Evolutionary conservation across 2,329 filamentous ascomycete species (phyloP), one percentile per base, ranked within the genome.

Genomic region (Myriosclerotinia duriaeana): DNA sequence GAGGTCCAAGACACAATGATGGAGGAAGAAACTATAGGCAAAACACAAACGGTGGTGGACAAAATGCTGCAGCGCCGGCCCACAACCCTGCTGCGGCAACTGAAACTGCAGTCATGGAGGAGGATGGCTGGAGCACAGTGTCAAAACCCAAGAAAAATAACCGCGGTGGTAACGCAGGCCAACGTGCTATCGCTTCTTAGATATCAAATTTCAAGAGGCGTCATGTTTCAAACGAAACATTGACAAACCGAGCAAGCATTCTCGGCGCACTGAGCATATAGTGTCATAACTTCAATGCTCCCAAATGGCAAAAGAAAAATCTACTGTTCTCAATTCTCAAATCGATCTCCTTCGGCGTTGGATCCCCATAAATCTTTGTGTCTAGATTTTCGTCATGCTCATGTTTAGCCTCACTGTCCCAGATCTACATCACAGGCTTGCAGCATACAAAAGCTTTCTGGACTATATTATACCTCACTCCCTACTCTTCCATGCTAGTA

Each of bases 71-170:
- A 66, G 75, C 79, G 14, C 73, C 80, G 67, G 74, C 76, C 52
- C 72, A 78, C 78, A 70, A 74, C 67, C 65, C 75, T 64, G 65
- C 78, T 74, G 73, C 78, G 73, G 68, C 71, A 36, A 71, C 72
- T 76, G 69, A 74, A 60, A 66, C 78, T 46, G 78, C 79, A 61
- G 77, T 79, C 50, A 76, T 80, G 60, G 83, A 85, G 56, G 85
- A 86, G 48, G 86, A 89, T 75, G 87, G 87, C 71, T 89, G 87
- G 87, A 87, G 85, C 69, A 89, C 84, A 36, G 87, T 87, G 64
- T 75, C 75, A 14, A 77, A 77, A 67, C 73, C 73, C 34, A 77
- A 74, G 69, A 77, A 77, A 69, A 76, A 76, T 58, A 74, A 73
- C 63, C 76, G 76, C 70, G 75, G 75, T 68, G 76, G 75, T 58